These are phyloP conservation scores for Geotrichum carabidarum DNA, from an alignment of 1,139 yeast species.

Conservation along the genomic window DNA sequence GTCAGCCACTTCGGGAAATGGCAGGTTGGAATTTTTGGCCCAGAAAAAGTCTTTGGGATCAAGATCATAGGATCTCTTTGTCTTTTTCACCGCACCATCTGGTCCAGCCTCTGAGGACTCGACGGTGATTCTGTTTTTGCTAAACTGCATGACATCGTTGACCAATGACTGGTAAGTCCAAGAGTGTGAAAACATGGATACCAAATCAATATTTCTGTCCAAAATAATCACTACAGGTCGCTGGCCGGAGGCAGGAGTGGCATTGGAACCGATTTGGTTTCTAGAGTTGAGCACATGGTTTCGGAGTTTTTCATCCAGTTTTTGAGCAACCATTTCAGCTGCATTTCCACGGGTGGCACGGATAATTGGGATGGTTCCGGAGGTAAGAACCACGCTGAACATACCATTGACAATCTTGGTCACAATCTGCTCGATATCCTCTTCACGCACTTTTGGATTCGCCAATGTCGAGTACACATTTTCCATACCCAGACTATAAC, in stretches of 20 bases:
- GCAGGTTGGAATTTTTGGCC: slow-evolving; percentile 74
- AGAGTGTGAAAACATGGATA: slow-evolving; percentile 92
- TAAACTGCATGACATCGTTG: slow-evolving; percentile 79
- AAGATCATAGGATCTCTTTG: slow-evolving; percentile 64
- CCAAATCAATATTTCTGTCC: slow-evolving; percentile 84
- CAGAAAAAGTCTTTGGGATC: slow-evolving; percentile 94
- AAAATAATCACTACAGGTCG: slow-evolving; percentile 74
- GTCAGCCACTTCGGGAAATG: slow-evolving; percentile 97
- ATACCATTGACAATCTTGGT: slow-evolving; percentile 72
- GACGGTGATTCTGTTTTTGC: slow-evolving; percentile 72
- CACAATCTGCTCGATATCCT: slow-evolving; percentile 62
- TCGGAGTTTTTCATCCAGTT: slow-evolving; percentile 72
- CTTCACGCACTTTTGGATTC: slow-evolving; percentile 67
- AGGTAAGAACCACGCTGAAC: slow-evolving; percentile 71
- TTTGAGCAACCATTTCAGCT: slow-evolving; percentile 87
- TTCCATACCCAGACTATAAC: slow-evolving; percentile 71
- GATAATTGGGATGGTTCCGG: slow-evolving; percentile 78
- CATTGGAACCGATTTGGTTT: slow-evolving; percentile 27
- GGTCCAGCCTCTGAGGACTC: slow-evolving; percentile 38
- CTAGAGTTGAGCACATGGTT: slow-evolving; percentile 76
- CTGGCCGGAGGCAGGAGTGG: slow-evolving; percentile 32
- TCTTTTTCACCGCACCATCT: slow-evolving; percentile 37
- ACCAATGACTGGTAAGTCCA: slow-evolving; percentile 98
- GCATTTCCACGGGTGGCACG: slow-evolving; percentile 92
- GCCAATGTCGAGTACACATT: slow-evolving; percentile 65